Evolutionary conservation across 2,329 filamentous ascomycete species (phyloP), one percentile per base, ranked within the genome.

Genomic region (Aspergillus clavatus): DNA sequence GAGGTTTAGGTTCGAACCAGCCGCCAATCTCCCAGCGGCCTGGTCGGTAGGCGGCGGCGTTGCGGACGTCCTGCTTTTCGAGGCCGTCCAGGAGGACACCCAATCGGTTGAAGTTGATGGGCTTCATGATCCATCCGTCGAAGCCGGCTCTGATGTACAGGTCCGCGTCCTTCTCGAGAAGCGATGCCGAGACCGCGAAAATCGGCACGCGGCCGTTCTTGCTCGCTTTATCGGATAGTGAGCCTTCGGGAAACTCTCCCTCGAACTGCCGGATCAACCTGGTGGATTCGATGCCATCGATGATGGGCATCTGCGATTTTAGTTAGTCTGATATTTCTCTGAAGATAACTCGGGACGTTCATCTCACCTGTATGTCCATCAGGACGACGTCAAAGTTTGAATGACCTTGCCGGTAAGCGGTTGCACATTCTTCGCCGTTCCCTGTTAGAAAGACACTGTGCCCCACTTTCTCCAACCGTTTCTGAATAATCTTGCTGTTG

Each of bases 61-160:
- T 67, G 18, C 87, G 76, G 0, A 77, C 69, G 0, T 77, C 66
- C 0, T 77, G 69, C 38, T 88, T 76, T 2, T 81, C 74, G 31
- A 93, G 85, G 0, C 87, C 88, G 1, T 72, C 33, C 45, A 95
- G 73, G 3, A 95, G 72, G 22, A 77, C 74, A 47, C 80, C 80
- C 1, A 95, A 73, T 11, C 88, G 77, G 56, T 81, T 79, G 60
- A 95, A 94, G 47, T 90, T 83, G 27, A 95, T 86, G 0, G 89
- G 89, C 60, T 95, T 95, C 43, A 94, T 70, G 16, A 95, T 89
- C 88, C 88, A 95, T 18, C 86, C 89, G 55, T 95, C 89, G 54
- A 95, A 95, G 0, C 89, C 89, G 8, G 82, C 82, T 36, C 86
- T 75, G 35, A 89, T 78, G 54, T 95, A 95, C 40, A 72, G 78